Evolutionary conservation across 2,329 filamentous ascomycete genomes (phyloP).

Genomic region (Fusarium pseudonygamai): DNA sequence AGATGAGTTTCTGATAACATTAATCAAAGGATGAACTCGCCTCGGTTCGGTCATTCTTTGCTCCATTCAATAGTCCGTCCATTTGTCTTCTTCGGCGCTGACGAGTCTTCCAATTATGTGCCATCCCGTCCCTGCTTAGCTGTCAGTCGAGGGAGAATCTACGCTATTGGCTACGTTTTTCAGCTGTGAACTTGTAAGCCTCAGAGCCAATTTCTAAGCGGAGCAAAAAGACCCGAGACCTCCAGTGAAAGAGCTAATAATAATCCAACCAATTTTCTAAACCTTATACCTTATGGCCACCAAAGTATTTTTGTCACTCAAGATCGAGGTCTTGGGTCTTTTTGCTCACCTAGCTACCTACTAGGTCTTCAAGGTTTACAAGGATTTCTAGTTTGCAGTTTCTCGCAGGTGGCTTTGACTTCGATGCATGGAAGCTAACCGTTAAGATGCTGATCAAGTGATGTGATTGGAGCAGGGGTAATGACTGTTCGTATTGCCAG

Average conservation of each 20-base stretch:
- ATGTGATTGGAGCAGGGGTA: slow-evolving; percentile 21
- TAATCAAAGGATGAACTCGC: not conserved
- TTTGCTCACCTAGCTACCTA: not conserved
- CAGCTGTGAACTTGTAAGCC: slow-evolving; percentile 31
- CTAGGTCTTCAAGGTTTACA: slow-evolving; percentile 5
- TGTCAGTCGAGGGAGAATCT: slow-evolving; percentile 24
- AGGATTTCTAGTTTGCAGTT: slow-evolving; percentile 17
- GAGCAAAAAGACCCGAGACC: not conserved
- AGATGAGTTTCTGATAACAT: slow-evolving; percentile 8
- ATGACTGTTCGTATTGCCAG: slow-evolving; percentile 18
- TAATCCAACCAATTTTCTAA: not conserved
- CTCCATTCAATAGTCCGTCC: slow-evolving; percentile 8
- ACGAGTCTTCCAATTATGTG: slow-evolving; percentile 20
- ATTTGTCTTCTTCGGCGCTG: not conserved
- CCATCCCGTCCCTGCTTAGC: slow-evolving; percentile 19
- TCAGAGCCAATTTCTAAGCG: slow-evolving; percentile 4
- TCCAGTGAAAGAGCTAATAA: not conserved
- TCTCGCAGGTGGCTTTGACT: not conserved
- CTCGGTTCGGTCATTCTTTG: not conserved
- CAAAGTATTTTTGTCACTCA: not conserved
- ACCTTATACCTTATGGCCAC: not conserved
- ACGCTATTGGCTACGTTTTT: slow-evolving; percentile 29
- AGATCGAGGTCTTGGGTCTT: not conserved
- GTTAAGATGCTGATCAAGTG: slow-evolving; percentile 13
- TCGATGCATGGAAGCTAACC: slow-evolving; percentile 9